These are phyloP conservation scores for Akanthomyces uredinophilus DNA, from an alignment of 2,329 filamentous ascomycete species.

Conservation along the genomic window DNA sequence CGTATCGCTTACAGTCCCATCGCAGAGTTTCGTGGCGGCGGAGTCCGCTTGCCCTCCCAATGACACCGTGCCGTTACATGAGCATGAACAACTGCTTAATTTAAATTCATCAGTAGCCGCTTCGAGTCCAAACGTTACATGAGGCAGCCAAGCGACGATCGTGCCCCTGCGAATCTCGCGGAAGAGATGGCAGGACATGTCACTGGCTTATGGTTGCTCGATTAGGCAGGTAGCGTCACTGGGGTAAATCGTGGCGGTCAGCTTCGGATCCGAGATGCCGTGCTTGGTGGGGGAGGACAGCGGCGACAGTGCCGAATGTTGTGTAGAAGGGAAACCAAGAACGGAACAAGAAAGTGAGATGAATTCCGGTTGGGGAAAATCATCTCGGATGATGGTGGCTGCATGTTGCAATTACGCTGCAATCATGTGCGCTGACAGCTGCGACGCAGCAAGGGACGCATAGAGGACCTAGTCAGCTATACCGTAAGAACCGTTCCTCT, in stretches of 20 bases:
- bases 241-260: not conserved
- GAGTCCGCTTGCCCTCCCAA: not conserved
- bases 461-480: too few species aligned
- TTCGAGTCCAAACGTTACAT: not conserved
- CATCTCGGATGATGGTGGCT: too few species aligned
- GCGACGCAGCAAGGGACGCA: too few species aligned
- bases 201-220: not conserved
- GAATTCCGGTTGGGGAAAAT: too few species aligned
- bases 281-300: not conserved
- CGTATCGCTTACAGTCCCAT: not conserved
- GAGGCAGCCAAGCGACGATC: not conserved
- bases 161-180: too few species aligned
- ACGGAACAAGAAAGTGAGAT: too few species aligned
- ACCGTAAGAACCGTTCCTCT: too few species aligned
- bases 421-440: too few species aligned
- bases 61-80: not conserved
- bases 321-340: too few species aligned
- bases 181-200: too few species aligned
- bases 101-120: not conserved
- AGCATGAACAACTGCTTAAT: not conserved
- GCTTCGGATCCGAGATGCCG: not conserved
- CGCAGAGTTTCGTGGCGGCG: not conserved
- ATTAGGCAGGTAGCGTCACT: not conserved
- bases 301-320: too few species aligned
- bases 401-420: too few species aligned